Conservation (phyloP, 441 rosid species). For the Hura crepitans region DNA sequence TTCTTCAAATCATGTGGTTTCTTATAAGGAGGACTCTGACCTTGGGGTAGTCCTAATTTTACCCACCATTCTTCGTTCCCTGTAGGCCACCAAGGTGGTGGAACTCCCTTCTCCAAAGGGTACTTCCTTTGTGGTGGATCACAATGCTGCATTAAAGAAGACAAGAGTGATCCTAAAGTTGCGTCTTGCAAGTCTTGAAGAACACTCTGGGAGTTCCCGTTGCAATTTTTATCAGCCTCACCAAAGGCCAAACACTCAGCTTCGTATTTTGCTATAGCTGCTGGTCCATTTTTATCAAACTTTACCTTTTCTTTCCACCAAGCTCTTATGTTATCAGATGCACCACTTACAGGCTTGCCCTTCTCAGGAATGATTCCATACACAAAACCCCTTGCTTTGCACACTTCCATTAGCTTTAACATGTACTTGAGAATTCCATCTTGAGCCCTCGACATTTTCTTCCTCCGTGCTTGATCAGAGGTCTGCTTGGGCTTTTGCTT, state of each 20-base stretch:
- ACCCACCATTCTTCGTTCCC: slow-evolving; percentile 97
- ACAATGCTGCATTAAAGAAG: slow-evolving; percentile 98
- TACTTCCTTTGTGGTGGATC: slow-evolving; percentile 96
- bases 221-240: slow-evolving; percentile 51
- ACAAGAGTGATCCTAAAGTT: slow-evolving; percentile 81
- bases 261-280: slow-evolving; percentile 81
- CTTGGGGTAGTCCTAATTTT: slow-evolving; percentile 50
- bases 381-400: slow-evolving; percentile 93
- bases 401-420: slow-evolving; percentile 97
- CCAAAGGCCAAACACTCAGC: slow-evolving; percentile 68
- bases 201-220: slow-evolving; percentile 54
- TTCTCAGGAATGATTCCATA: slow-evolving; percentile 97
- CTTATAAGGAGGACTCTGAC: slow-evolving; percentile 80
- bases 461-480: slow-evolving; percentile 89
- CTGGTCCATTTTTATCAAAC: slow-evolving; percentile 97
- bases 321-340: slow-evolving; percentile 92
- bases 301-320: slow-evolving; percentile 99
- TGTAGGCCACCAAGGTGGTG: slow-evolving; percentile 99
- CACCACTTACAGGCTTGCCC: slow-evolving; percentile 91
- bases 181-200: slow-evolving; percentile 97
- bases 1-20: slow-evolving; percentile 97
- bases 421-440: slow-evolving; percentile 98
- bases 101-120: slow-evolving; percentile 82
- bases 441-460: slow-evolving; percentile 99
- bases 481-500: slow-evolving; percentile 67